Conservation (phyloP, 768 basidiomycete genomes). For the Dentipellis fragilis region DNA sequence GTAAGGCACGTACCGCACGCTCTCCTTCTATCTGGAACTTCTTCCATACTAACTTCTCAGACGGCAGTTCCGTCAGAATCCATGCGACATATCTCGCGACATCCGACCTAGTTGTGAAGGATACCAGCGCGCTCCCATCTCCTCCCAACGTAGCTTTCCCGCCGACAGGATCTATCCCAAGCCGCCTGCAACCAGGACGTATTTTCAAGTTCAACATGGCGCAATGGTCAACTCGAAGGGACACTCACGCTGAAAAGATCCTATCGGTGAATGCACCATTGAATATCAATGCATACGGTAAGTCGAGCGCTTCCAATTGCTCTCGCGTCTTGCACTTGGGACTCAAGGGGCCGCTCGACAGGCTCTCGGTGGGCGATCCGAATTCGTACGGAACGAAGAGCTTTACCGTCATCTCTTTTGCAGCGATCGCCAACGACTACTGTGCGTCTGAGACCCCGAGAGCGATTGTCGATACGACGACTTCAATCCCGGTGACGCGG, state of each 20-base stretch:
- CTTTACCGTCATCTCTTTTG: neutral
- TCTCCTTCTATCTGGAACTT: neutral
- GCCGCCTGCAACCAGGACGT: neutral
- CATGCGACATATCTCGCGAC: conserved; percentile 6
- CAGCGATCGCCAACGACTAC: neutral
- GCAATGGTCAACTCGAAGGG: neutral
- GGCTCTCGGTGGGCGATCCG: conserved; percentile 8
- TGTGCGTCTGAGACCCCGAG: neutral
- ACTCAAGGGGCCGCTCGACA: neutral
- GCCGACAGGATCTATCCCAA: neutral
- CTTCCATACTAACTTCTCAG: neutral
- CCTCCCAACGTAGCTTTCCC: conserved; percentile 1
- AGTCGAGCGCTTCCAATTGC: conserved; percentile 1
- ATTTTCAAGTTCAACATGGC: neutral
- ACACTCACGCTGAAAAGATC: neutral
- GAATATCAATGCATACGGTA: conserved; percentile 4
- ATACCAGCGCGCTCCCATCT: conserved; percentile 1
- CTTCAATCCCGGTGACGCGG: neutral
- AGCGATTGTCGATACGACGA: conserved; percentile 1
- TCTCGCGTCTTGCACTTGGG: neutral
- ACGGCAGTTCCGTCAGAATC: conserved; percentile 3
- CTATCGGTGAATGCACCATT: conserved; percentile 3
- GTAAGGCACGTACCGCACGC: neutral
- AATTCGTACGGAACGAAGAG: conserved; percentile 15
- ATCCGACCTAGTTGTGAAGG: conserved; percentile 4